phyloP scores from a whole-genome alignment of 805 yeast species.

The Scheffersomyces amazonensis region DNA sequence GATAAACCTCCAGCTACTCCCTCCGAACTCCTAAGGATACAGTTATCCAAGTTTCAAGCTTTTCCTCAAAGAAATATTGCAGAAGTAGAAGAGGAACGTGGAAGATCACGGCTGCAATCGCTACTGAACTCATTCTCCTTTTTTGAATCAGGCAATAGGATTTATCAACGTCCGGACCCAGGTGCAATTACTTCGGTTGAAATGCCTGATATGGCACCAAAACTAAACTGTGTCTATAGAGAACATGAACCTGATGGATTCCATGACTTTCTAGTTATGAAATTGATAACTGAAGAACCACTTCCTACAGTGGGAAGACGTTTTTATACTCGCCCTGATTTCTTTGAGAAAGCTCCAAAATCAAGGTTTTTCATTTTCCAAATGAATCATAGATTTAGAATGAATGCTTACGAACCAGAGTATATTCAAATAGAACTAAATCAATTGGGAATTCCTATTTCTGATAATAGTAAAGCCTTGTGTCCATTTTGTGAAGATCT shows the following conservation, averaged over 20 bases:
- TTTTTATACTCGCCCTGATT: neutral
- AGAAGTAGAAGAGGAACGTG: too few relatives aligned
- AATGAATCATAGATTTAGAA: neutral
- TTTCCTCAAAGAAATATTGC: too few relatives aligned
- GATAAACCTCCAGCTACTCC: too few relatives aligned
- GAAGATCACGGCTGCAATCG: too few relatives aligned
- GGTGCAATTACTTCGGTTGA: too few relatives aligned
- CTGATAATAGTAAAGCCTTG: conserved; percentile 16
- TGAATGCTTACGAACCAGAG: conserved; percentile 5
- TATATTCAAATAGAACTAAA: conserved; percentile 5
- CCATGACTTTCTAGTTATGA: neutral
- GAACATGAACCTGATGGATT: neutral
- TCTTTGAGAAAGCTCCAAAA: neutral
- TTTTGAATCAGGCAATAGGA: too few relatives aligned
- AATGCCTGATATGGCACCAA: conserved; percentile 30
- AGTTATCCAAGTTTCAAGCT: too few relatives aligned
- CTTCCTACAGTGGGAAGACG: neutral
- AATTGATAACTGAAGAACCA: neutral
- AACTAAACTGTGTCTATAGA: neutral
- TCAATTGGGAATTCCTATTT: conserved; percentile 3
- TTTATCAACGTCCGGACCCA: too few relatives aligned
- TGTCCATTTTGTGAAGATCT: conserved; percentile 30
- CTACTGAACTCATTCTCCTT: too few relatives aligned
- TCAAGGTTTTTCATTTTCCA: neutral
- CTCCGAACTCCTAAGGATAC: too few relatives aligned